Evolutionary conservation across 306 rosid genomes (phyloP).

Genomic region (Trifolium pratense): DNA sequence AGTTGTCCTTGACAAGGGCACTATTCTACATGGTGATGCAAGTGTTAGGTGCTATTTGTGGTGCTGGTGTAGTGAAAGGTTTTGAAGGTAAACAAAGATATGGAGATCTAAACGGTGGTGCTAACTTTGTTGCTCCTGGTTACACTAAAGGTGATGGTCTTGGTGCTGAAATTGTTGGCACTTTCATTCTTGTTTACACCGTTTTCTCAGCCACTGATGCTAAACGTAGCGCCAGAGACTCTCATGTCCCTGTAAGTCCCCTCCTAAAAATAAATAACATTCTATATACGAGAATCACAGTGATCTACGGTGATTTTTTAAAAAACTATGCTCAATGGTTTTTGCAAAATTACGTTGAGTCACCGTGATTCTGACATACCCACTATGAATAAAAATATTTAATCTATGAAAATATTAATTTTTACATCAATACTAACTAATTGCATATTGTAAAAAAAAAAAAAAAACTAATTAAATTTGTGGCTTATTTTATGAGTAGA

Average conservation of each 20-base stretch:
- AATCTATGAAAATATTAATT: no score
- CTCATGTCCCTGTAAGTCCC: constrained; percentile 59
- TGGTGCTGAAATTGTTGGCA: constrained; percentile 61
- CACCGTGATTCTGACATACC: no score
- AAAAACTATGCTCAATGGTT: no score
- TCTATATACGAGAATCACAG: no score
- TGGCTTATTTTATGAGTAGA: constrained; percentile 22
- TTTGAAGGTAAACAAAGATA: constrained; percentile 46
- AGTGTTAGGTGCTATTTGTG: constrained; percentile 52
- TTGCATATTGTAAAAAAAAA: no score
- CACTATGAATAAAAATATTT: no score
- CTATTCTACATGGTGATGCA: constrained; percentile 59
- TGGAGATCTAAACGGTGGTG: constrained; percentile 36
- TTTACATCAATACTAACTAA: no score
- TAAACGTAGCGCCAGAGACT: constrained; percentile 61
- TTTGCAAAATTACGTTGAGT: no score
- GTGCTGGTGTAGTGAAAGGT: constrained; percentile 63
- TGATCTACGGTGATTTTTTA: no score
- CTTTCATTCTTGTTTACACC: constrained; percentile 61
- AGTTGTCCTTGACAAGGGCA: constrained; percentile 51
- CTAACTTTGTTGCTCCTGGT: constrained; percentile 45
- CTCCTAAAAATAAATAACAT: no score
- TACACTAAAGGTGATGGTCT: constrained; percentile 63
- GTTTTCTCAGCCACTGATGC: constrained; percentile 66
- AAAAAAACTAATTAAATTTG: neutral